These are phyloP conservation scores for Ascosphaera acerosa DNA, from an alignment of 2,329 filamentous ascomycete genomes.

Conservation along the genomic window DNA sequence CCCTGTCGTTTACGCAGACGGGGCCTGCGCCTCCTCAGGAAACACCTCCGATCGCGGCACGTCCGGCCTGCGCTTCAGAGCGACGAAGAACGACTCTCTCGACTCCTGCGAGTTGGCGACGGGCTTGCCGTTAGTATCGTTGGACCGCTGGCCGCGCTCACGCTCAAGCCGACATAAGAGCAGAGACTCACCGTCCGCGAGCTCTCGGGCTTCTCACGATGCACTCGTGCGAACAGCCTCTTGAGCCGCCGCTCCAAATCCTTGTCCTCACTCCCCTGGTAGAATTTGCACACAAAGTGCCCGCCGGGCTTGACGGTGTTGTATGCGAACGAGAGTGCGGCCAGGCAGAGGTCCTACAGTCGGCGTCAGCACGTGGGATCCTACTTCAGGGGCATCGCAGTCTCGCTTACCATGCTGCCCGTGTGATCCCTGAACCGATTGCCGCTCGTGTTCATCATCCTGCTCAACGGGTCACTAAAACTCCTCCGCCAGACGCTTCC, in stretches of 20 bases:
- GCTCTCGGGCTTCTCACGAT: conserved; percentile 73
- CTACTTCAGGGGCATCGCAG: not conserved
- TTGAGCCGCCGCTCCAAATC: conserved; percentile 47
- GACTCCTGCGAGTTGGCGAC: conserved; percentile 33
- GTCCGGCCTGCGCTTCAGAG: conserved; percentile 37
- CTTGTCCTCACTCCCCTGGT: conserved; percentile 73
- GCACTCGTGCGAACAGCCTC: conserved; percentile 52
- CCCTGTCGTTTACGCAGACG: too few relatives aligned
- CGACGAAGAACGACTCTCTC: conserved; percentile 70
- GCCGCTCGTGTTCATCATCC: conserved; percentile 99
- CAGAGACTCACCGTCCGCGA: conserved; percentile 58
- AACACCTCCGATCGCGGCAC: conserved; percentile 23
- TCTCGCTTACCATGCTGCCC: conserved; percentile 55
- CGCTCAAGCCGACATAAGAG: too few relatives aligned
- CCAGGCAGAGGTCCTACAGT: conserved; percentile 59
- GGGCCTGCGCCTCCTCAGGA: conserved; percentile 6
- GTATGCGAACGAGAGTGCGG: conserved; percentile 62
- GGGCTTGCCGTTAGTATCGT: conserved; percentile 1
- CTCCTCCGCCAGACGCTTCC: conserved; percentile 59
- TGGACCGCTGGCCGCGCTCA: too few relatives aligned
- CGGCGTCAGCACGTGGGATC: not conserved
- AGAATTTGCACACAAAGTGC: conserved; percentile 94
- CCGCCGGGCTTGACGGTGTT: conserved; percentile 63
- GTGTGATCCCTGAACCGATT: conserved; percentile 67
- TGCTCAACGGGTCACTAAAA: conserved; percentile 84